phyloP scores from a whole-genome alignment of 1,139 yeast species.

The Hemisphaericaspora xylofermentans region DNA sequence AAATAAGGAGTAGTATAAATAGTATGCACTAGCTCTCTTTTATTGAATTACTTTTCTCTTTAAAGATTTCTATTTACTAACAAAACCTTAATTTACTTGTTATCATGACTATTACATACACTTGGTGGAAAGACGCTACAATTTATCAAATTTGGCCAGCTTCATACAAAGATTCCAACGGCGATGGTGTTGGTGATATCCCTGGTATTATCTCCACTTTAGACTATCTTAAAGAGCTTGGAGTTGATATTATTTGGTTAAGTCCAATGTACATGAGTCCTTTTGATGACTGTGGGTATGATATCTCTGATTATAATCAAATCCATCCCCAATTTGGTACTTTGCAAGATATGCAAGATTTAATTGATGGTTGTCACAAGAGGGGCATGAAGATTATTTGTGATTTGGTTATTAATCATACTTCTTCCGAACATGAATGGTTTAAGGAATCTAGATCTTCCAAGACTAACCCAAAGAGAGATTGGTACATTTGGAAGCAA shows the following conservation, averaged over 20 bases:
- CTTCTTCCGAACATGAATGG: slow-evolving; percentile 56
- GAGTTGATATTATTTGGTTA: slow-evolving; percentile 54
- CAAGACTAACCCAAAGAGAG: slow-evolving; percentile 51
- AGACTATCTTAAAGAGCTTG: slow-evolving; percentile 51
- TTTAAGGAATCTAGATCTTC: slow-evolving; percentile 54
- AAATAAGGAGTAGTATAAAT: no score
- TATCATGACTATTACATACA: slow-evolving; percentile 13
- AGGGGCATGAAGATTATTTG: slow-evolving; percentile 51
- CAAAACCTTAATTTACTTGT: no score
- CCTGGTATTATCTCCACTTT: slow-evolving; percentile 57
- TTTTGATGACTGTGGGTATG: slow-evolving; percentile 63
- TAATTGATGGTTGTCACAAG: slow-evolving; percentile 46
- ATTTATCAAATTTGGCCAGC: slow-evolving; percentile 62
- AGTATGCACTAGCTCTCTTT: no score
- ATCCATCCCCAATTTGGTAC: slow-evolving; percentile 54
- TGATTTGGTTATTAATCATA: slow-evolving; percentile 59
- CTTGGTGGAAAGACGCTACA: slow-evolving; percentile 59
- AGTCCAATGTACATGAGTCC: slow-evolving; percentile 61
- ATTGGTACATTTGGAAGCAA: slow-evolving; percentile 60
- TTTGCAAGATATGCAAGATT: slow-evolving; percentile 46
- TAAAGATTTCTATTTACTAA: no score
- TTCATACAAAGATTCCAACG: slow-evolving; percentile 55
- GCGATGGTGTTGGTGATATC: slow-evolving; percentile 58
- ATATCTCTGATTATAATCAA: slow-evolving; percentile 52
- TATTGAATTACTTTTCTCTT: no score